Evolutionary conservation across 768 basidiomycete species (phyloP).

Genomic region (Galerina marginata): DNA sequence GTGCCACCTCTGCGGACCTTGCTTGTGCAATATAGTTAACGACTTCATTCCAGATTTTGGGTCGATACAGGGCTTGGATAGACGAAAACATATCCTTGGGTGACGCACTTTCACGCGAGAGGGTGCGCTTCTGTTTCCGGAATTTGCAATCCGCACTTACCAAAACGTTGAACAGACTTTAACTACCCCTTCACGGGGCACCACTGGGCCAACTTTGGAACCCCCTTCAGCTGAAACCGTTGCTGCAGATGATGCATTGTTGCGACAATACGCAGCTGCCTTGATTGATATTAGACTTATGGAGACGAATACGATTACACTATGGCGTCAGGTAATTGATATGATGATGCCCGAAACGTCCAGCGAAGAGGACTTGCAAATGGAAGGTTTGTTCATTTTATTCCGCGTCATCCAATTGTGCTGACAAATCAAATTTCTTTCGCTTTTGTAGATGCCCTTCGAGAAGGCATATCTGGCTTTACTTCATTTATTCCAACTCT

Average conservation of each 20-base stretch:
- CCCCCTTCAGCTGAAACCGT: constrained; percentile 56
- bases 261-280: constrained; percentile 69
- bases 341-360: constrained; percentile 59
- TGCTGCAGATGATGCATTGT: constrained; percentile 64
- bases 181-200: constrained; percentile 49
- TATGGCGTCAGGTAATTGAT: constrained; percentile 76
- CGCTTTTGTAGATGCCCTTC: constrained; percentile 54
- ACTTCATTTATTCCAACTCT: constrained; percentile 59
- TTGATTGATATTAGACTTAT: constrained; percentile 72
- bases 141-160: not conserved
- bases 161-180: constrained; percentile 10
- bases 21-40: not conserved
- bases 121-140: not conserved
- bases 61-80: constrained; percentile 83
- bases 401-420: not conserved
- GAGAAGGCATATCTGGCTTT: constrained; percentile 54
- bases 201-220: constrained; percentile 57
- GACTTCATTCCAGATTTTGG: constrained; percentile 62
- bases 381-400: constrained; percentile 54
- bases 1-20: constrained; percentile 17
- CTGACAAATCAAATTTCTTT: constrained; percentile 3
- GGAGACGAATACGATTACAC: constrained; percentile 50
- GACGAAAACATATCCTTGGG: constrained; percentile 39
- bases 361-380: constrained; percentile 36
- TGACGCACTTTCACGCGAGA: not conserved